Evolutionary conservation across 306 rosid genomes (phyloP).

Genomic region (Lathyrus sativus): DNA sequence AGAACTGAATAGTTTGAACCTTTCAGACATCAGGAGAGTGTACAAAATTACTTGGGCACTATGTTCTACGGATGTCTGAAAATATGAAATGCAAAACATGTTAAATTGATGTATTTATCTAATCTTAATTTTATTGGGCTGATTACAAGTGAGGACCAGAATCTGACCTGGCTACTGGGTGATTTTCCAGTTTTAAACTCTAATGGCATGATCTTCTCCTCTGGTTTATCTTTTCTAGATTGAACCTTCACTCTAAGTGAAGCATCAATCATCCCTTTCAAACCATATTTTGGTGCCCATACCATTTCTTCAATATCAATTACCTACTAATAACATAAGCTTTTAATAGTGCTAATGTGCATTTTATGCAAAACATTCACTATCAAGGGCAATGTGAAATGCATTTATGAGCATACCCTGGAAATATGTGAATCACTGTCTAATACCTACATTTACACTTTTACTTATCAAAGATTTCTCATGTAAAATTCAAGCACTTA

Average conservation of each 20-base stretch:
- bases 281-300: slow-evolving; percentile 94
- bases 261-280: slow-evolving; percentile 98
- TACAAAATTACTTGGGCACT: slow-evolving; percentile 87
- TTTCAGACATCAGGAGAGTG: slow-evolving; percentile 90
- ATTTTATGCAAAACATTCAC: not conserved
- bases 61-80: slow-evolving; percentile 86
- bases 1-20: slow-evolving; percentile 49
- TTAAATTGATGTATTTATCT: slow-evolving; percentile 31
- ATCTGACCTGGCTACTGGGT: slow-evolving; percentile 73
- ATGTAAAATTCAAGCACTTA: not conserved
- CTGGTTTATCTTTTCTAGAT: slow-evolving; percentile 46
- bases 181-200: slow-evolving; percentile 92
- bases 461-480: slow-evolving; percentile 10
- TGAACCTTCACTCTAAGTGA: slow-evolving; percentile 68
- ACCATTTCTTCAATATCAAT: slow-evolving; percentile 97
- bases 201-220: slow-evolving; percentile 71
- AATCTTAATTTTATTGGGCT: slow-evolving; percentile 24
- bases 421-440: slow-evolving; percentile 28
- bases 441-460: slow-evolving; percentile 10
- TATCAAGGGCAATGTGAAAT: slow-evolving; percentile 22
- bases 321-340: slow-evolving; percentile 55
- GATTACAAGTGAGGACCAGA: slow-evolving; percentile 30
- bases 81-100: slow-evolving; percentile 32
- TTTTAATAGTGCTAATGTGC: slow-evolving; percentile 12
- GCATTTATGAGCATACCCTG: slow-evolving; percentile 15